phyloP scores from a whole-genome alignment of 2,329 filamentous ascomycete species.

The Cercospora beticola region DNA sequence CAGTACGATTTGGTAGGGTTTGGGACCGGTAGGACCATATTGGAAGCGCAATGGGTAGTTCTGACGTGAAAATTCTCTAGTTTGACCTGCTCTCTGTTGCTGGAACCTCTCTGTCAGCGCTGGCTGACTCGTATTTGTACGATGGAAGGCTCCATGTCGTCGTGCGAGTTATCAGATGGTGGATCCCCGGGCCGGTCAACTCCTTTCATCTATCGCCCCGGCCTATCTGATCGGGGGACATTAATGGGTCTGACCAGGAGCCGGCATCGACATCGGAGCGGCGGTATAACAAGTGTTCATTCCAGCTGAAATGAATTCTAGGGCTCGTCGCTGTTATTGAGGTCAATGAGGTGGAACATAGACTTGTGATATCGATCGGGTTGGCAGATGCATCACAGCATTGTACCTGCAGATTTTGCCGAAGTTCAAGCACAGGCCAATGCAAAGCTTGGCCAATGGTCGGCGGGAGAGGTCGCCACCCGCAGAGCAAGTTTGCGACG shows the following conservation, averaged over 20 bases:
- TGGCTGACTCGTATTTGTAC: not conserved
- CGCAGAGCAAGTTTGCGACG: not conserved
- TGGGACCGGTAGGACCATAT: conserved; percentile 24
- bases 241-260: not conserved
- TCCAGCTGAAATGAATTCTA: not conserved
- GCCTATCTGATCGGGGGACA: conserved; percentile 10
- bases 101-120: not conserved
- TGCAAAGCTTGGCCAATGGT: not conserved
- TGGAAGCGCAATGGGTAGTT: not conserved
- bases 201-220: not conserved
- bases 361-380: not conserved
- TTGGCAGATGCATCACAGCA: not conserved
- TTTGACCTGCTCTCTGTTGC: not conserved
- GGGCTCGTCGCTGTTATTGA: not conserved
- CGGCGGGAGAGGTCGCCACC: not conserved
- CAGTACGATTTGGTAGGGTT: conserved; percentile 30
- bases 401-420: not conserved
- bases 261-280: not conserved
- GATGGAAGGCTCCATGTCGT: not conserved
- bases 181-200: conserved; percentile 4
- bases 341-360: not conserved
- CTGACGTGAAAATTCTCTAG: not conserved
- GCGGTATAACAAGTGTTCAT: not conserved
- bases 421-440: not conserved
- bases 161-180: conserved; percentile 8